phyloP scores from a whole-genome alignment of 768 basidiomycete species.

The Russula foetens region DNA sequence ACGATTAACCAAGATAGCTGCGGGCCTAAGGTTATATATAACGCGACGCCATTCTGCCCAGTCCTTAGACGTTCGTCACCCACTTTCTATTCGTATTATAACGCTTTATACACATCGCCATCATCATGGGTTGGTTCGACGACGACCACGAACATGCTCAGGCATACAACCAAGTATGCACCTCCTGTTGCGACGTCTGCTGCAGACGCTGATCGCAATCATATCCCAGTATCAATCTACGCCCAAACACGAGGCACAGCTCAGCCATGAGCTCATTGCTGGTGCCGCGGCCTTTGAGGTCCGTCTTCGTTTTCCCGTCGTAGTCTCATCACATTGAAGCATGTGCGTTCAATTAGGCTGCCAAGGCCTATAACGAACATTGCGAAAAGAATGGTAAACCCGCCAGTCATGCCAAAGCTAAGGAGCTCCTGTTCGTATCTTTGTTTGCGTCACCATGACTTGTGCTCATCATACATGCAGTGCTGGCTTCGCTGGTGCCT shows the following conservation, averaged over 20 bases:
- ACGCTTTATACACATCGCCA: background rate
- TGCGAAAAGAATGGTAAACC: conserved; percentile 39
- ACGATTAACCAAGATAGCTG: background rate
- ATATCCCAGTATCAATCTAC: background rate
- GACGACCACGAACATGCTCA: background rate
- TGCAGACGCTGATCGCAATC: background rate
- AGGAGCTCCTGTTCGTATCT: conserved; percentile 40
- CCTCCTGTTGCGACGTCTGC: background rate
- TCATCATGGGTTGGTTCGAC: conserved; percentile 4
- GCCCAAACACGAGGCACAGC: conserved; percentile 35
- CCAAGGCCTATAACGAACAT: conserved; percentile 57
- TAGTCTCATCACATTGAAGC: background rate
- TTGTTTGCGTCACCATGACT: background rate
- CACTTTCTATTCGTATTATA: too few relatives aligned
- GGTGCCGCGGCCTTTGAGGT: conserved; percentile 62
- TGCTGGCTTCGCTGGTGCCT: conserved; percentile 46
- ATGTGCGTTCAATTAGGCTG: conserved; percentile 43
- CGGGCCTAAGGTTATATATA: background rate
- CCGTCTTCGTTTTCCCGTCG: background rate
- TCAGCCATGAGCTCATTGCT: conserved; percentile 61
- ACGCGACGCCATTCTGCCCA: background rate
- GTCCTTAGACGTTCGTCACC: background rate
- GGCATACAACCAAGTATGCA: background rate
- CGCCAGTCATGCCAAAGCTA: conserved; percentile 44
- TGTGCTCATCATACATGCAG: conserved; percentile 23